Percentiles rank a stretch among this genome's conserved stretches.
Evolutionary conservation across 1,139 yeast species (phyloP).

Genomic region (Zhuliangozyma blackwelliae): DNA sequence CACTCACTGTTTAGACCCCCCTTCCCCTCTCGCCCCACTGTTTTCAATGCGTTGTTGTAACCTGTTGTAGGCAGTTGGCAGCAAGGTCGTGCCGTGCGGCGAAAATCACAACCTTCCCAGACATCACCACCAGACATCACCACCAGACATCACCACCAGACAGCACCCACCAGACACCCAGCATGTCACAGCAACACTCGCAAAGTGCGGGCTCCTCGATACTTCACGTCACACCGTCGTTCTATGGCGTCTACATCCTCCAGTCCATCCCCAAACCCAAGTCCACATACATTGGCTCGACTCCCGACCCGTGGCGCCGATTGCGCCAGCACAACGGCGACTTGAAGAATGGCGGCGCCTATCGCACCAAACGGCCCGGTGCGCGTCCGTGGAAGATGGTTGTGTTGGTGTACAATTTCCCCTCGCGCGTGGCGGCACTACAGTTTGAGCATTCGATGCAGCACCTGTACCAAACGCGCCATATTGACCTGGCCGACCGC

Average conservation of each 20-base stretch:
- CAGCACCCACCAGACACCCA: no score
- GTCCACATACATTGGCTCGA: slow-evolving; percentile 71
- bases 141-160: neutral
- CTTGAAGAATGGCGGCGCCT: slow-evolving; percentile 61
- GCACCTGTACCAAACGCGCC: slow-evolving; percentile 63
- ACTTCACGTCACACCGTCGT: slow-evolving; percentile 23
- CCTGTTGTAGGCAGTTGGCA: no score
- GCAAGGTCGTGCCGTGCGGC: no score
- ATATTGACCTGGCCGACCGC: slow-evolving; percentile 27
- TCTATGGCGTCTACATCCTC: slow-evolving; percentile 66
- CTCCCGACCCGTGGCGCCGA: slow-evolving; percentile 67
- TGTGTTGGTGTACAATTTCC: slow-evolving; percentile 63
- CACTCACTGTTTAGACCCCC: no score
- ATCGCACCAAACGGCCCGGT: slow-evolving; percentile 50
- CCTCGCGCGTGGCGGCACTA: slow-evolving; percentile 64
- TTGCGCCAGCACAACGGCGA: slow-evolving; percentile 78
- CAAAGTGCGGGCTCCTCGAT: neutral
- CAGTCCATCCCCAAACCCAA: slow-evolving; percentile 52
- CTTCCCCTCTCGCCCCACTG: no score
- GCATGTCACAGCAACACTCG: neutral
- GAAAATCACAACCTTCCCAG: no score
- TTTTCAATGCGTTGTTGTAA: no score
- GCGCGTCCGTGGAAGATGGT: slow-evolving; percentile 74
- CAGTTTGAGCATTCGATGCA: slow-evolving; percentile 81
- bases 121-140: neutral